phyloP scores from a whole-genome alignment of 306 rosid species.

The Castanea crenata region DNA sequence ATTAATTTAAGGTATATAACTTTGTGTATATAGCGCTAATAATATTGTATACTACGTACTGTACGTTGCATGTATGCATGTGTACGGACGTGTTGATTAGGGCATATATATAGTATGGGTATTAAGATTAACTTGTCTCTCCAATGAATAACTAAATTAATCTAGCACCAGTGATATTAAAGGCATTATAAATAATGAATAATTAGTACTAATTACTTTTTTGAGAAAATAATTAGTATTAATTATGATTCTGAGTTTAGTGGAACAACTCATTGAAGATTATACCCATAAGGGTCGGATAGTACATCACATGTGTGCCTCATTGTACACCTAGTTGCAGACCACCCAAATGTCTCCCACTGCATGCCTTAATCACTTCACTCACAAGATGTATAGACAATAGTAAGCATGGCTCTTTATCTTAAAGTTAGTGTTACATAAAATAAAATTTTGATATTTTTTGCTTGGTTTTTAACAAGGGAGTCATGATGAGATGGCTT shows the following conservation, averaged over 20 bases:
- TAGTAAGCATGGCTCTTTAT: neutral
- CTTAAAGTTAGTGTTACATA: neutral
- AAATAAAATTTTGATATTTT: neutral
- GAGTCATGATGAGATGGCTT: neutral
- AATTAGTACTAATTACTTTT: neutral
- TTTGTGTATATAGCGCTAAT: too few species aligned
- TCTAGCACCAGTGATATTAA: neutral
- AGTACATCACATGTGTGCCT: conserved; percentile 13
- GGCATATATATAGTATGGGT: neutral
- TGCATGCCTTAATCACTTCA: conserved; percentile 21
- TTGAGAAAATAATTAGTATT: too few species aligned
- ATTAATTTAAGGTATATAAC: too few species aligned
- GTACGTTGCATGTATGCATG: too few species aligned
- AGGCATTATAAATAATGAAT: neutral
- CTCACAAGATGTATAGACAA: conserved; percentile 11
- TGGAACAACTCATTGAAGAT: neutral
- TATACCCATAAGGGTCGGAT: conserved; percentile 14
- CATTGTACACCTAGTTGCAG: conserved; percentile 16
- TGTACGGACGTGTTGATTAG: neutral
- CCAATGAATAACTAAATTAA: too few species aligned
- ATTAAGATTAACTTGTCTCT: too few species aligned
- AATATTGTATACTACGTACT: too few species aligned
- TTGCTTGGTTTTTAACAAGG: neutral
- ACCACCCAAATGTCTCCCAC: conserved; percentile 12
- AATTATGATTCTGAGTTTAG: neutral